Evolutionary conservation across 495 filamentous ascomycete genomes (phyloP).

Genomic region (Annulohypoxylon moriforme): DNA sequence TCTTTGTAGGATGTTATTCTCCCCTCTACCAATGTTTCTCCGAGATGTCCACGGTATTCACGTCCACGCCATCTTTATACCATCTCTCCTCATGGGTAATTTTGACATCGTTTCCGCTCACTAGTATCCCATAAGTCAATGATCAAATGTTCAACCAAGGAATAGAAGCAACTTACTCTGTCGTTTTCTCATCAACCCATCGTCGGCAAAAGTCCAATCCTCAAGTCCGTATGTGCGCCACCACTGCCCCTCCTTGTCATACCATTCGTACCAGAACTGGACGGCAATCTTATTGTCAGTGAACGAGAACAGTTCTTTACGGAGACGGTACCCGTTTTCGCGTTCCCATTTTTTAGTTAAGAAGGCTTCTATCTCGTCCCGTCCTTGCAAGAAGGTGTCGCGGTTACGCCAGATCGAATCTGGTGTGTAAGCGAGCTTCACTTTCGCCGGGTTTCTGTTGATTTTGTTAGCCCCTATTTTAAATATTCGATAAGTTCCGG

Average conservation of each 20-base stretch:
- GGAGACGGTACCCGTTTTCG: slow-evolving; percentile 78
- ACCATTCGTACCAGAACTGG: slow-evolving; percentile 94
- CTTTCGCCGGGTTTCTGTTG: slow-evolving; percentile 67
- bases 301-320: slow-evolving; percentile 90
- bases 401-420: slow-evolving; percentile 88
- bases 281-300: slow-evolving; percentile 79
- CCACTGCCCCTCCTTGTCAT: slow-evolving; percentile 80
- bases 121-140: slow-evolving; percentile 13
- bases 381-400: slow-evolving; percentile 74
- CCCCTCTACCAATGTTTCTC: slow-evolving; percentile 78
- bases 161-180: slow-evolving; percentile 59
- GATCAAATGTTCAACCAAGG: background rate
- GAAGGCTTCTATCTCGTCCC: slow-evolving; percentile 75
- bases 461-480: background rate
- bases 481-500: no score
- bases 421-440: slow-evolving; percentile 79
- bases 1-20: background rate
- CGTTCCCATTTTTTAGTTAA: slow-evolving; percentile 80
- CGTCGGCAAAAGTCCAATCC: slow-evolving; percentile 88
- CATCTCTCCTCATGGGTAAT: slow-evolving; percentile 72
- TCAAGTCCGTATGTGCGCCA: slow-evolving; percentile 91
- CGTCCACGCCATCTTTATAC: slow-evolving; percentile 78
- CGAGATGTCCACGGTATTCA: slow-evolving; percentile 75
- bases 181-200: slow-evolving; percentile 85
- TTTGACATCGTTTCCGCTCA: slow-evolving; percentile 90